Evolutionary conservation across 495 filamentous ascomycete species (phyloP).

Genomic region (Aspergillus wentii): DNA sequence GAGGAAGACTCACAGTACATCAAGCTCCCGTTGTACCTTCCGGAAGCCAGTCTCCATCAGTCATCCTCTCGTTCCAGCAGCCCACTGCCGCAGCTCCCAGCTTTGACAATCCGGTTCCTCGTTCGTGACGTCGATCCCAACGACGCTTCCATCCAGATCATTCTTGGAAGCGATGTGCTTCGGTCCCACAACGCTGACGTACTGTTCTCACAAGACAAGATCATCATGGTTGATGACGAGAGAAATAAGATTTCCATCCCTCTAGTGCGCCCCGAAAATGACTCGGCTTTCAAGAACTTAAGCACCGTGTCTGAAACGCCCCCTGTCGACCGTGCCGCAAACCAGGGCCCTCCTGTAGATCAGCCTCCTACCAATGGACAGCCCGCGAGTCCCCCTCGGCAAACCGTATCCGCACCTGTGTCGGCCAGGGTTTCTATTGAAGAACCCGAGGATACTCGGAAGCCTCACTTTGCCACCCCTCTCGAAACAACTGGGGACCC

Average conservation of each 20-base stretch:
- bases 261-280: slow-evolving; percentile 89
- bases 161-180: slow-evolving; percentile 83
- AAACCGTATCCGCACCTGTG: slow-evolving; percentile 16
- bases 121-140: slow-evolving; percentile 53
- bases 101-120: slow-evolving; percentile 70
- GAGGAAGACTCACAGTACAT: slow-evolving; percentile 62
- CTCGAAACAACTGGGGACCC: slow-evolving; percentile 14
- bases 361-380: slow-evolving; percentile 16
- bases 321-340: slow-evolving; percentile 4
- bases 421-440: slow-evolving; percentile 23
- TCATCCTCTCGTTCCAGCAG: slow-evolving; percentile 68
- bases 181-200: slow-evolving; percentile 86
- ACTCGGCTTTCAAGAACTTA: slow-evolving; percentile 70
- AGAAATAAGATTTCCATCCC: slow-evolving; percentile 87
- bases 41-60: slow-evolving; percentile 80
- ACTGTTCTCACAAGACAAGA: slow-evolving; percentile 82
- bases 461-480: slow-evolving; percentile 15
- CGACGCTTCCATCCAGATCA: slow-evolving; percentile 63
- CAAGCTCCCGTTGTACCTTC: slow-evolving; percentile 77
- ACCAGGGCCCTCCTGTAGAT: slow-evolving; percentile 1
- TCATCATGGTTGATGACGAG: slow-evolving; percentile 83
- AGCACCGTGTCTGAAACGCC: slow-evolving; percentile 48
- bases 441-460: slow-evolving; percentile 35
- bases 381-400: slow-evolving; percentile 5
- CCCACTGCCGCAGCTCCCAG: slow-evolving; percentile 74